Base-by-base conservation (phyloP, 192 early-diverging fungal genomes). In the Podila epicladia region DNA sequence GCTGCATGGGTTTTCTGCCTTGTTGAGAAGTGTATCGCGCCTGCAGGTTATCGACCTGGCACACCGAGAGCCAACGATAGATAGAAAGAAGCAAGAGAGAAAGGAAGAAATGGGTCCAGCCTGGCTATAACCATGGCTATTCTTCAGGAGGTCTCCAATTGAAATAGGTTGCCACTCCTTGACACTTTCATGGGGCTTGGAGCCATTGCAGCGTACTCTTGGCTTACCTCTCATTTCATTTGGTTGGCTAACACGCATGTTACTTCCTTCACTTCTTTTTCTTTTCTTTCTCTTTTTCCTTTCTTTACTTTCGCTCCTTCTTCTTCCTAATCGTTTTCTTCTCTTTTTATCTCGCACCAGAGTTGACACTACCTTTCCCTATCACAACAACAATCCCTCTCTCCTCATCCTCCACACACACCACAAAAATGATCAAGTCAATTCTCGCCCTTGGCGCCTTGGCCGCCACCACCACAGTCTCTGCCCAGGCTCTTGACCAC, bases 351-450 rank as follows among this genome's bases (percentile, higher is more conserved):
- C 29, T 31, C 26, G 17, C 26, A 32, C 12, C 59, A 61, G n/a
- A 55, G 24, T 26, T 24, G n/a, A n/a, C n/a, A 24, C 24, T 22
- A 12, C 22, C 22, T 5, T 24, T 24, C 8, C 24, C 51, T 22
- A 24, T 55, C n/a, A 55, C 20, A 22, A 4, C 53, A 55, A 24
- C 53, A n/a, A 55, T 22, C 53, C 53, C n/a, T 9, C 53, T 7
- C 15, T 26, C 24, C 12, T 32, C 12, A 61, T 33, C 33, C 33
- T 33, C 33, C 33, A 32, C 31, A 33, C 6, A 61, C 59, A 60
- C 8, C 32, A 61, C 28, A 61, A 4, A 41, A 70, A 79, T 79
- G 76, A 64, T 72, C 69, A 71, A 68, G 65, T 79, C 76, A 64
- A 61, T 72, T 41, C 33, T 78, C 37, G 48, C 75, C 13, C 45